phyloP scores from a whole-genome alignment of 2,329 filamentous ascomycete genomes.

The Orbilia blumenaviensis region DNA sequence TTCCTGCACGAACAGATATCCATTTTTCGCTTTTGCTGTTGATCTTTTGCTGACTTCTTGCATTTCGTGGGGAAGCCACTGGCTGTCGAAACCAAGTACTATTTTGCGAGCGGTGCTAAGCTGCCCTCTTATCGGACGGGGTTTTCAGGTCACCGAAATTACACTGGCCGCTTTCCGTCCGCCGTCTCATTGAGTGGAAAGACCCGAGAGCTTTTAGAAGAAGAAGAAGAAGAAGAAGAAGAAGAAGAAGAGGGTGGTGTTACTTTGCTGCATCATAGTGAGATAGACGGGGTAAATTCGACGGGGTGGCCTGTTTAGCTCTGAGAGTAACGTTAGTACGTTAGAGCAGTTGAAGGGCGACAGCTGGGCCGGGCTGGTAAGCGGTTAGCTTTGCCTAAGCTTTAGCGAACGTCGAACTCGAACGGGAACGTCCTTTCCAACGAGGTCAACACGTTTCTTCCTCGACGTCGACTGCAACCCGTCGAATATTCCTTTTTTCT shows the following conservation, averaged over 20 bases:
- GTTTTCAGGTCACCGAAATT: constrained; percentile 31
- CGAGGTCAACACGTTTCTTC: constrained; percentile 48
- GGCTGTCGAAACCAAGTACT: constrained; percentile 21
- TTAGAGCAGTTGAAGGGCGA: background rate
- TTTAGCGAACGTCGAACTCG: no score
- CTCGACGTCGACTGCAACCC: background rate
- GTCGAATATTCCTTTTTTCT: background rate
- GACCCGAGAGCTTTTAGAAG: background rate
- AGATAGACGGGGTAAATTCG: constrained; percentile 21
- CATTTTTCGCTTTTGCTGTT: constrained; percentile 14
- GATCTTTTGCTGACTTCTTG: constrained; percentile 29
- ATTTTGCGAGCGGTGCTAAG: constrained; percentile 1
- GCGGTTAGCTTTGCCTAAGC: constrained; percentile 16
- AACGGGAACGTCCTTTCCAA: constrained; percentile 52
- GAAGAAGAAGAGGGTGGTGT: no score
- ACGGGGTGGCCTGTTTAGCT: constrained; percentile 14
- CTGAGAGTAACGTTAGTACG: background rate
- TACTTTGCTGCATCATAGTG: constrained; percentile 11
- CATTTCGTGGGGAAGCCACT: constrained; percentile 48
- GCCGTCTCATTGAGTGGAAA: constrained; percentile 17
- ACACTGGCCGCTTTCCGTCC: background rate
- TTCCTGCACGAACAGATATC: constrained; percentile 3
- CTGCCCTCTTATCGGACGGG: background rate
- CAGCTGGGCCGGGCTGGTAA: constrained; percentile 4
- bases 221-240: no score